Evolutionary conservation across 1,284 basidiomycete genomes (phyloP).

Genomic region (Cerioporus squamosus): DNA sequence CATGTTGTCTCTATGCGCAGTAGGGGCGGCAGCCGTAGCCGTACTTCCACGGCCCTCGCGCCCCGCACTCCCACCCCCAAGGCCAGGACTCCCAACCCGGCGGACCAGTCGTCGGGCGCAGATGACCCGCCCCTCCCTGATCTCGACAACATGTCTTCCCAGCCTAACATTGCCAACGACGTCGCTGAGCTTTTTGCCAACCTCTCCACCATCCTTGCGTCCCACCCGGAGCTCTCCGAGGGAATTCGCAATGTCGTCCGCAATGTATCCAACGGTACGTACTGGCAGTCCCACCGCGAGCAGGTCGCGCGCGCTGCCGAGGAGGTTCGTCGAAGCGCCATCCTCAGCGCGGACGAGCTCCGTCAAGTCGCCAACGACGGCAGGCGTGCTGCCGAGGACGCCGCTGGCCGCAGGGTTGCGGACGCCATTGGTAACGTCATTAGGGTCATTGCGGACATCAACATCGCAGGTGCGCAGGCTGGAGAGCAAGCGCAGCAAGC

Average conservation of each 20-base stretch:
- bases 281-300: conserved; percentile 67
- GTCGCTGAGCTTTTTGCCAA: conserved; percentile 61
- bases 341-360: conserved; percentile 42
- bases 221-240: conserved; percentile 74
- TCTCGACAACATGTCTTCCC: conserved; percentile 39
- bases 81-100: conserved; percentile 11
- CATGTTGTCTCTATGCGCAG: conserved; percentile 47
- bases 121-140: conserved; percentile 62
- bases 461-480: conserved; percentile 20
- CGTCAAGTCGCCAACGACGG: conserved; percentile 46
- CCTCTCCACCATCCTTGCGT: conserved; percentile 53
- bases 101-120: conserved; percentile 7
- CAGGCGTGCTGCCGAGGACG: conserved; percentile 56
- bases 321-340: conserved; percentile 48
- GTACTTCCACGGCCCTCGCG: conserved; percentile 7
- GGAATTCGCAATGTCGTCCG: conserved; percentile 62
- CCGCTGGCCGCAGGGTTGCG: conserved; percentile 65
- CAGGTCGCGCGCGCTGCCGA: conserved; percentile 58
- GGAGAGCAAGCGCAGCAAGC: conserved; percentile 1
- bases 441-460: conserved; percentile 51
- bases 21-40: conserved; percentile 15
- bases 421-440: conserved; percentile 67
- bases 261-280: conserved; percentile 65
- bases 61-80: conserved; percentile 17
- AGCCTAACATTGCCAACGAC: conserved; percentile 56